Conservation (phyloP, 768 basidiomycete species). For the Nidularia pulvinata region DNA sequence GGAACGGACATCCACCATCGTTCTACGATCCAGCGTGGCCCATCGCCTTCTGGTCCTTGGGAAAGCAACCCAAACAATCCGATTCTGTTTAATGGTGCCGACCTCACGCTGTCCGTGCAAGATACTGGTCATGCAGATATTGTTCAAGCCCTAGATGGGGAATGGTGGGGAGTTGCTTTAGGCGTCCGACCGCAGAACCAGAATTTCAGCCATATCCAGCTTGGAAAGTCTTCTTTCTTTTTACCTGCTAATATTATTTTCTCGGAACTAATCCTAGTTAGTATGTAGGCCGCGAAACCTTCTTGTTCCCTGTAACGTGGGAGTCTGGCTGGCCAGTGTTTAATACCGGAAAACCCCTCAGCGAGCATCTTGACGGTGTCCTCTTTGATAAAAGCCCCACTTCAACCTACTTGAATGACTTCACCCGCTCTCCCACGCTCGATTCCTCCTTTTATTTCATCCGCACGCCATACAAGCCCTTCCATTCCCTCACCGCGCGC, state of each 20-base stretch:
- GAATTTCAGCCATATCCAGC: slow-evolving; percentile 30
- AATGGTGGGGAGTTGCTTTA: slow-evolving; percentile 39
- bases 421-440: slow-evolving; percentile 16
- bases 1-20: slow-evolving; percentile 31
- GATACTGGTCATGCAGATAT: slow-evolving; percentile 36
- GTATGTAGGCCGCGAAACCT: slow-evolving; percentile 31
- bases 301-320: slow-evolving; percentile 37
- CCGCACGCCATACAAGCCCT: slow-evolving; percentile 35
- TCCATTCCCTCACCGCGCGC: slow-evolving; percentile 25
- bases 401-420: slow-evolving; percentile 20
- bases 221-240: slow-evolving; percentile 15
- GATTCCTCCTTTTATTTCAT: slow-evolving; percentile 32
- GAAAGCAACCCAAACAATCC: slow-evolving; percentile 36
- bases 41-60: slow-evolving; percentile 36
- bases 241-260: background rate
- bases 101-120: slow-evolving; percentile 30
- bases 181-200: slow-evolving; percentile 31
- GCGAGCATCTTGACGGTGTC: slow-evolving; percentile 22
- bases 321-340: slow-evolving; percentile 35
- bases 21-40: slow-evolving; percentile 33
- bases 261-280: background rate
- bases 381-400: slow-evolving; percentile 23
- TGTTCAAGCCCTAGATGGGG: slow-evolving; percentile 27
- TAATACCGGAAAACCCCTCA: slow-evolving; percentile 26
- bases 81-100: slow-evolving; percentile 34